Percentiles rank a stretch among this genome's conserved stretches.
Conservation (phyloP, 2,329 filamentous ascomycete species). For the Botryotinia narcissicola region DNA sequence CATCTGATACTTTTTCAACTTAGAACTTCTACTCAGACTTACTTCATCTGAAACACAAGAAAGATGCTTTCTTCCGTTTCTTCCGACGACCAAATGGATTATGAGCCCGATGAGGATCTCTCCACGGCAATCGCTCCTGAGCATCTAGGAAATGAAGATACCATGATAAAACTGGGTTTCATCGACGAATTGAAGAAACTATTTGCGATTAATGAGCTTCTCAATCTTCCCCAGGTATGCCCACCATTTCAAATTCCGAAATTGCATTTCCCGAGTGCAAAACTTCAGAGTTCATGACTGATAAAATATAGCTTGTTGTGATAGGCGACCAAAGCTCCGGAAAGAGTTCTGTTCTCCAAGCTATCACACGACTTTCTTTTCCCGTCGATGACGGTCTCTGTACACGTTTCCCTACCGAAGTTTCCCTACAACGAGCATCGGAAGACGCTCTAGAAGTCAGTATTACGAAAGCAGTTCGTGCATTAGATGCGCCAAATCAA, state of each 20-base stretch:
- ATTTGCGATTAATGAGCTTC: constrained; percentile 19
- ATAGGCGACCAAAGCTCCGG: constrained; percentile 45
- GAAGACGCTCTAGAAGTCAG: neutral
- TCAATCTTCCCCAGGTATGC: constrained; percentile 28
- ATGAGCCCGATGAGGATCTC: neutral
- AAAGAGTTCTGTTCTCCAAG: constrained; percentile 39
- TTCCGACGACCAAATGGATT: neutral
- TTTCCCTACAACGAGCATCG: neutral
- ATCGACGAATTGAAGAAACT: constrained; percentile 28
- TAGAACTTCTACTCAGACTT: too few species aligned
- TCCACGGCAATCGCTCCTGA: neutral
- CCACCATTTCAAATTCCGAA: neutral
- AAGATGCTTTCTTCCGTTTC: neutral
- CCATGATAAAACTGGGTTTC: constrained; percentile 19
- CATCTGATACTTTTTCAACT: neutral
- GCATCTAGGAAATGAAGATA: constrained; percentile 3
- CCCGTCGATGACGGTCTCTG: constrained; percentile 36
- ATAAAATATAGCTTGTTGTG: constrained; percentile 37
- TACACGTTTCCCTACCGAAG: constrained; percentile 3
- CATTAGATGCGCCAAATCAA: neutral
- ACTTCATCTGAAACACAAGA: neutral
- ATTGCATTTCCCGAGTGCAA: fast-evolving
- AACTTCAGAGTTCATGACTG: fast-evolving
- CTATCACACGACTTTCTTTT: constrained; percentile 41
- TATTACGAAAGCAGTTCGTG: neutral